Base-by-base conservation (phyloP, 192 early-diverging fungal genomes). In the Mortierella claussenii region DNA sequence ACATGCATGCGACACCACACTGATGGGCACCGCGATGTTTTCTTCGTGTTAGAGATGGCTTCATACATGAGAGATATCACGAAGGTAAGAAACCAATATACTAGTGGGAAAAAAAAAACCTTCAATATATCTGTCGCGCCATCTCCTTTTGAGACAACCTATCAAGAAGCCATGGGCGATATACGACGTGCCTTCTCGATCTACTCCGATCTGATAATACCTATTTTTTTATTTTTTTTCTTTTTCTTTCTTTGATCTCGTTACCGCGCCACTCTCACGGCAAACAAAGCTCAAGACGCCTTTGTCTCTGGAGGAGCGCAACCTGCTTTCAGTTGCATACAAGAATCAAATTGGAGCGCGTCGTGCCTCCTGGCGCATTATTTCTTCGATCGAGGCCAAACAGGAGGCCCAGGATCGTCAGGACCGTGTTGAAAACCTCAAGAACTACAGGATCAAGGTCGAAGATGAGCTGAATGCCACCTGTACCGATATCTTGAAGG, bases 301-400 rank as follows among this genome's bases (percentile, higher is more conserved):
- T 79, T 88, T 96, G 71, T 90, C 96, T 17, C 91, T 98, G 53
- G 97, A 98, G 86, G 97, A 98, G 84, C 94, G 97, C 73, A 98
- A 98, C 84, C 85, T 98, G 62, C 87, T 98, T 48, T 96, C 94
- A 31, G 96, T 98, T 48, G 97, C 97, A 50, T 98, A 97, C 89
- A 98, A 98, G 91, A 98, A 98, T 86, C 91, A 96, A 27, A 97
- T 97, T 71, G 97, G 96, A 65, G 97, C 95, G 24, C 94, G 95
- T 74, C 94, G 96, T 82, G 95, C 95, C 28, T 96, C 95, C 47
- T 97, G 95, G 95, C 86, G 96, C 80, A 96, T 98, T 70, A 94
- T 98, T 46, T 95, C 95, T 59, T 97, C 96, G 50, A 97, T 98
- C 79, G 94, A 97, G 83, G 90, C 91, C 82, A 97, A 97, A 88